Conservation (phyloP, 257 asterid species). For the Ehretia macrophylla region DNA sequence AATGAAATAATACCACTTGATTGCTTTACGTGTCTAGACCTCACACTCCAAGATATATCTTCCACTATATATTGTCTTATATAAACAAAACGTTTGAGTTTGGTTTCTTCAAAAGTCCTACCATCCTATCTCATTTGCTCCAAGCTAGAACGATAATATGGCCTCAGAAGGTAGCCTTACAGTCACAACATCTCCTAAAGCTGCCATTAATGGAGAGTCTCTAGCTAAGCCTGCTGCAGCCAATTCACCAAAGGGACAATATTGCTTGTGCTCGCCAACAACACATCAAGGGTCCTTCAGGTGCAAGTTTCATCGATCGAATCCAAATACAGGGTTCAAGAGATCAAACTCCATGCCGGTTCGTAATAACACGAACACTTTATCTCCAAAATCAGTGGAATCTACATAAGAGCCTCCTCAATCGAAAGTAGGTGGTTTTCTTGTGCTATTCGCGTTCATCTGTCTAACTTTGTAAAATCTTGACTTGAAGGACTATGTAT, state of each 20-base stretch:
- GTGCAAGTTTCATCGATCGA: slow-evolving; percentile 46
- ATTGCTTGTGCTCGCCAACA: slow-evolving; percentile 54
- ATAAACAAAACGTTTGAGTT: not conserved
- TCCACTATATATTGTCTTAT: not conserved
- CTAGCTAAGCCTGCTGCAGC: not conserved
- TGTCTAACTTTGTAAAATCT: not conserved
- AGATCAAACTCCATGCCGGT: slow-evolving; percentile 41
- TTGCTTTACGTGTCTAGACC: slow-evolving; percentile 3
- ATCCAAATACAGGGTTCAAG: slow-evolving; percentile 19
- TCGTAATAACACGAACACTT: slow-evolving; percentile 3
- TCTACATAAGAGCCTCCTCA: slow-evolving; percentile 13
- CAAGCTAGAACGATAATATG: slow-evolving; percentile 1
- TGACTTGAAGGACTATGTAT: not conserved
- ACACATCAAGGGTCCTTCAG: slow-evolving; percentile 53
- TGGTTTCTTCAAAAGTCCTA: not conserved
- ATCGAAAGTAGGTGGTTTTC: no score
- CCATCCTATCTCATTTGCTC: not conserved
- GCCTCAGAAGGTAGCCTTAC: slow-evolving; percentile 13
- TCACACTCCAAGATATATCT: slow-evolving; percentile 8
- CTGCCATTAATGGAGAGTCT: slow-evolving; percentile 2
- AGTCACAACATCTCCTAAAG: slow-evolving; percentile 17
- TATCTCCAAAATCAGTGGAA: slow-evolving; percentile 22
- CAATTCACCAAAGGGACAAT: slow-evolving; percentile 30
- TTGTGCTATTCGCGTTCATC: not conserved
- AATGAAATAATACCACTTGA: not conserved